Conservation (phyloP, 176 grass and related monocot genomes). For the Cocos nucifera region DNA sequence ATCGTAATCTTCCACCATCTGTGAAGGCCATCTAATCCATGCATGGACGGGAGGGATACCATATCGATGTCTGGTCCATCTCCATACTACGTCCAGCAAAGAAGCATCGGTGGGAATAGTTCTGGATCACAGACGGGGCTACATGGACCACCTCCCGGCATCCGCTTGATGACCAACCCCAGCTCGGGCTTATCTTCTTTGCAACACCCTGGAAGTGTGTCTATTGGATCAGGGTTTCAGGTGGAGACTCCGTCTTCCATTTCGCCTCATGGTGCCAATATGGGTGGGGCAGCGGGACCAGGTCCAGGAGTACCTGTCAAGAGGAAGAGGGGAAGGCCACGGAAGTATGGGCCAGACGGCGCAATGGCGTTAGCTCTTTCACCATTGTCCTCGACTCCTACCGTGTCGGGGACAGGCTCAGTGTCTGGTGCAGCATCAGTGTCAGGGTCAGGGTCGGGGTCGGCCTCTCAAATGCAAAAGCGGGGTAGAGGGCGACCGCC, state of each 20-base stretch:
- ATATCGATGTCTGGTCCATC: conserved; percentile 53
- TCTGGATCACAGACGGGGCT: conserved; percentile 37
- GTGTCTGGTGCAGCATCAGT: neutral
- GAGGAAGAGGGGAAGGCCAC: conserved; percentile 74
- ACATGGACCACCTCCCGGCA: conserved; percentile 37
- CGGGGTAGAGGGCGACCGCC: conserved; percentile 68
- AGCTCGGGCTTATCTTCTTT: conserved; percentile 37
- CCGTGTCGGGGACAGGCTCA: conserved; percentile 24
- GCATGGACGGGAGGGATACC: conserved; percentile 78
- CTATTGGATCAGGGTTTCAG: conserved; percentile 35
- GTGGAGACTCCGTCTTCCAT: conserved; percentile 24
- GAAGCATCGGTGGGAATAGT: conserved; percentile 12
- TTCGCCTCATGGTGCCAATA: conserved; percentile 10
- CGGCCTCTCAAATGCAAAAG: conserved; percentile 40
- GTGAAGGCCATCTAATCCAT: conserved; percentile 26
- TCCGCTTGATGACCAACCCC: conserved; percentile 59
- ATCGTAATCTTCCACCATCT: no score
- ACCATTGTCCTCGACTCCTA: conserved; percentile 15
- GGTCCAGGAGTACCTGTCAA: conserved; percentile 29
- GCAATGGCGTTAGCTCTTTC: conserved; percentile 42
- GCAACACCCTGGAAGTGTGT: conserved; percentile 18
- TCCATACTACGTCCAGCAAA: conserved; percentile 45
- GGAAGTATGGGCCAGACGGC: conserved; percentile 80
- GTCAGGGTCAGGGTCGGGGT: conserved; percentile 19
- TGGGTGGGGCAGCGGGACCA: conserved; percentile 20